Evolutionary conservation across 2,329 filamentous ascomycete species (phyloP).

Genomic region (Colletotrichum sublineola): DNA sequence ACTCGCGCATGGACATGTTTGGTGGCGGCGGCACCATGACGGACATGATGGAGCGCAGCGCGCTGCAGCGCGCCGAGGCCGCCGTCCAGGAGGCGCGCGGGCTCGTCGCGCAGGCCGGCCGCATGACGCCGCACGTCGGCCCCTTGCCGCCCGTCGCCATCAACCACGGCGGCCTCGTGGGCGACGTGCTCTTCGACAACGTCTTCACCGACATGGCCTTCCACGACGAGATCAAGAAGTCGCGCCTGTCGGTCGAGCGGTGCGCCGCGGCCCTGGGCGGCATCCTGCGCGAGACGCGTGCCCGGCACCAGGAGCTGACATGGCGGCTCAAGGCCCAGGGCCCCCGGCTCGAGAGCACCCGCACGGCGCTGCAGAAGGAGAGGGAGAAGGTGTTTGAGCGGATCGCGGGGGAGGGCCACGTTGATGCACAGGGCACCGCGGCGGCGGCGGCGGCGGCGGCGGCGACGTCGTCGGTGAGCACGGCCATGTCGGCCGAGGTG

Average conservation of each 20-base stretch:
- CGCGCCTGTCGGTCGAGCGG: slow-evolving; percentile 53
- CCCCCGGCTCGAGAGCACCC: slow-evolving; percentile 50
- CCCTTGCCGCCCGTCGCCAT: slow-evolving; percentile 58
- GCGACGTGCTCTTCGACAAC: slow-evolving; percentile 68
- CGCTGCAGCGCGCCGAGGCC: slow-evolving; percentile 62
- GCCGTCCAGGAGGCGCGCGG: slow-evolving; percentile 56
- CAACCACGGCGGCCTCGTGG: slow-evolving; percentile 60
- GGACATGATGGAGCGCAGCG: slow-evolving; percentile 67
- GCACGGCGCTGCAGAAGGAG: slow-evolving; percentile 58
- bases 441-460: no score
- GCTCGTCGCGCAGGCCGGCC: slow-evolving; percentile 56
- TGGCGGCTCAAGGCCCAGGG: slow-evolving; percentile 50
- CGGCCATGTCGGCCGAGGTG: background rate
- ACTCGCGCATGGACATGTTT: slow-evolving; percentile 62
- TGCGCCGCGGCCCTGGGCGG: slow-evolving; percentile 52
- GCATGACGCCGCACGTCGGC: slow-evolving; percentile 54
- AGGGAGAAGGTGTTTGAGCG: slow-evolving; percentile 59
- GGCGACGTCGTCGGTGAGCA: background rate
- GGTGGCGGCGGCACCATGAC: slow-evolving; percentile 59
- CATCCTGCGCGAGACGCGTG: slow-evolving; percentile 49
- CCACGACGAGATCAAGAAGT: slow-evolving; percentile 64
- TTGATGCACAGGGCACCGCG: background rate
- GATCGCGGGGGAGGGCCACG: slow-evolving; percentile 23
- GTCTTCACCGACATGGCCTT: slow-evolving; percentile 66
- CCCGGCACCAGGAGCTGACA: slow-evolving; percentile 48